Evolutionary conservation across 345 rosid genomes (phyloP).

Genomic region (Brassica juncea): DNA sequence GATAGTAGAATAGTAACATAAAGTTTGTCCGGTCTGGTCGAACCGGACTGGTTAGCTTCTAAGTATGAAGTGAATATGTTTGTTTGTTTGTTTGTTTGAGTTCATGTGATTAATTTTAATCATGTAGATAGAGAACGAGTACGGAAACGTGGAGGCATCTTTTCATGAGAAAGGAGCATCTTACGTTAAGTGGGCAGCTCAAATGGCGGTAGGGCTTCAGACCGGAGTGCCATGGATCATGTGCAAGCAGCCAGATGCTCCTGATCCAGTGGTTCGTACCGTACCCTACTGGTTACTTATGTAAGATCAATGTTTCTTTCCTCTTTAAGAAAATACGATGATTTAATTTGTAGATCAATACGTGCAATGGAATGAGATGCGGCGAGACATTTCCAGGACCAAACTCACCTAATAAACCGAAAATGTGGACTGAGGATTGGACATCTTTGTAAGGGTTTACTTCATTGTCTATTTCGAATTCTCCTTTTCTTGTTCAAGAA

Average conservation of each 20-base stretch:
- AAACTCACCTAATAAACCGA: conserved; percentile 81
- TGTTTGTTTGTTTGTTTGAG: neutral
- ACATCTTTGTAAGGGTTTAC: conserved; percentile 68
- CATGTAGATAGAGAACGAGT: conserved; percentile 87
- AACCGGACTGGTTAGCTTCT: neutral
- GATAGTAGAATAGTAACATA: neutral
- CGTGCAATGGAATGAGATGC: conserved; percentile 85
- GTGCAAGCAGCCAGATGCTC: conserved; percentile 91
- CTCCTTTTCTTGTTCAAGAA: conserved; percentile 13
- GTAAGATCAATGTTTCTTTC: neutral
- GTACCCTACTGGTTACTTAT: neutral
- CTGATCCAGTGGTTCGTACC: conserved; percentile 75
- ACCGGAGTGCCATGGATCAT: conserved; percentile 96
- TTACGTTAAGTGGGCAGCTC: conserved; percentile 76
- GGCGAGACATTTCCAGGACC: conserved; percentile 83
- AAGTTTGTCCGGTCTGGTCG: neutral
- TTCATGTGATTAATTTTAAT: neutral
- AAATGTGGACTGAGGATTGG: conserved; percentile 94
- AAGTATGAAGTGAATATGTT: neutral
- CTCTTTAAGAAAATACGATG: neutral
- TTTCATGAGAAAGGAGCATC: conserved; percentile 56
- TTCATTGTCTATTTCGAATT: neutral
- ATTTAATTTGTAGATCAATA: conserved; percentile 56
- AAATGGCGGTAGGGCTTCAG: conserved; percentile 67
- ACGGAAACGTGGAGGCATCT: conserved; percentile 55